phyloP scores from a whole-genome alignment of 2,329 filamentous ascomycete species.

The Apiospora kogelbergensis region DNA sequence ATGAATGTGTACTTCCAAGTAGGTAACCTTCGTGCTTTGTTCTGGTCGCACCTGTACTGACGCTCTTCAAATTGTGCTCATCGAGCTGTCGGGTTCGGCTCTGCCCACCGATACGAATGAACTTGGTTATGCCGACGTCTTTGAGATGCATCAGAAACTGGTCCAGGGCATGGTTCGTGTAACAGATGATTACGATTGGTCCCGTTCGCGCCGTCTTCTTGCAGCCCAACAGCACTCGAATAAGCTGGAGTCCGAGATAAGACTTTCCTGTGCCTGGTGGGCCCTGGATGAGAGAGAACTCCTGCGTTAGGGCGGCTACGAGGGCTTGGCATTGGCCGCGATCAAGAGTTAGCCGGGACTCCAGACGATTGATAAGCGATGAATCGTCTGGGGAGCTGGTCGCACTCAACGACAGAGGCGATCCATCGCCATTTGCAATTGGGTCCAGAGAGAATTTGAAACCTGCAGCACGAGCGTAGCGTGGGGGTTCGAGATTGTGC shows the following conservation, averaged over 20 bases:
- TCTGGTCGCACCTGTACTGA: constrained; percentile 30
- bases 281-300: constrained; percentile 64
- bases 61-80: constrained; percentile 45
- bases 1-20: background rate
- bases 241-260: constrained; percentile 58
- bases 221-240: constrained; percentile 52
- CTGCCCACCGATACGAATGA: constrained; percentile 63
- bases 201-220: constrained; percentile 40
- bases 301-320: constrained; percentile 50
- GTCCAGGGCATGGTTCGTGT: constrained; percentile 51
- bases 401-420: constrained; percentile 51
- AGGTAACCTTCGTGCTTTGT: constrained; percentile 39
- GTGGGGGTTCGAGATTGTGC: background rate
- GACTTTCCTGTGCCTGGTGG: constrained; percentile 71
- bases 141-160: constrained; percentile 61
- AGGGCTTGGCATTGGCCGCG: constrained; percentile 50
- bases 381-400: constrained; percentile 26
- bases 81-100: constrained; percentile 55
- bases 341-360: constrained; percentile 49
- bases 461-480: background rate
- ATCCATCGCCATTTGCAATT: constrained; percentile 29
- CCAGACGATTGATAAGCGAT: constrained; percentile 25
- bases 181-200: constrained; percentile 52
- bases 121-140: constrained; percentile 42
- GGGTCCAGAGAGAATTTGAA: background rate